These are phyloP conservation scores for Hyaloscypha hepaticicola DNA, from an alignment of 495 filamentous ascomycete species.

Conservation along the genomic window DNA sequence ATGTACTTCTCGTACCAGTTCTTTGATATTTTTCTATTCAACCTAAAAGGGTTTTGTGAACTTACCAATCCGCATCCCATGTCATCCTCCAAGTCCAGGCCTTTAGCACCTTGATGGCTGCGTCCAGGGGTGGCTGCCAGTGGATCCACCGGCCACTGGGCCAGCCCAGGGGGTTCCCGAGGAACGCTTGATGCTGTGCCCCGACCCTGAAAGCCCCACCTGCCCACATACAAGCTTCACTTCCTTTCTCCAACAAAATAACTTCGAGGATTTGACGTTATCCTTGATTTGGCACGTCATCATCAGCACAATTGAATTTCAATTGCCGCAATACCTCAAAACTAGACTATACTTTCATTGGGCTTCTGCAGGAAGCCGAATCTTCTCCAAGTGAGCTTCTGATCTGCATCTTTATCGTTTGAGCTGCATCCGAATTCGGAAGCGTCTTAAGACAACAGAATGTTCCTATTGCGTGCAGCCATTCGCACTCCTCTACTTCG, in stretches of 20 bases:
- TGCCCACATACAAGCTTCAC: not conserved
- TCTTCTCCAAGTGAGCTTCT: not conserved
- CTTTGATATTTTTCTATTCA: no score
- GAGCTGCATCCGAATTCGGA: slow-evolving; percentile 5
- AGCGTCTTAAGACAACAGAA: not conserved
- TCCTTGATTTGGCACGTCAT: not conserved
- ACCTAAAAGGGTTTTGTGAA: no score
- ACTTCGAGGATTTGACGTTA: not conserved
- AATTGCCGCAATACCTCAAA: not conserved
- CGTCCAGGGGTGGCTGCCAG: not conserved
- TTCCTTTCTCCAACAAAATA: not conserved
- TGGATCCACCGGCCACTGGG: not conserved
- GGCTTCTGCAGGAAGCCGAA: not conserved
- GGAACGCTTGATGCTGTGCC: not conserved
- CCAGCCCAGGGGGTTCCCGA: not conserved
- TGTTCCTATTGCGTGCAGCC: not conserved
- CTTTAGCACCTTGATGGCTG: no score
- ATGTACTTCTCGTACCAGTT: no score
- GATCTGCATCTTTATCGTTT: not conserved
- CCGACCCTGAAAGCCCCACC: not conserved
- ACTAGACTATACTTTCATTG: not conserved
- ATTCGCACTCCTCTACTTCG: slow-evolving; percentile 5
- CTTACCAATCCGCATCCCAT: not conserved
- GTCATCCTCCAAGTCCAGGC: not conserved
- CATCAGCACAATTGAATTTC: not conserved